Percentiles rank a stretch among this genome's conserved stretches.
phyloP scores from a whole-genome alignment of 345 rosid species.

The Atalantia buxifolia region DNA sequence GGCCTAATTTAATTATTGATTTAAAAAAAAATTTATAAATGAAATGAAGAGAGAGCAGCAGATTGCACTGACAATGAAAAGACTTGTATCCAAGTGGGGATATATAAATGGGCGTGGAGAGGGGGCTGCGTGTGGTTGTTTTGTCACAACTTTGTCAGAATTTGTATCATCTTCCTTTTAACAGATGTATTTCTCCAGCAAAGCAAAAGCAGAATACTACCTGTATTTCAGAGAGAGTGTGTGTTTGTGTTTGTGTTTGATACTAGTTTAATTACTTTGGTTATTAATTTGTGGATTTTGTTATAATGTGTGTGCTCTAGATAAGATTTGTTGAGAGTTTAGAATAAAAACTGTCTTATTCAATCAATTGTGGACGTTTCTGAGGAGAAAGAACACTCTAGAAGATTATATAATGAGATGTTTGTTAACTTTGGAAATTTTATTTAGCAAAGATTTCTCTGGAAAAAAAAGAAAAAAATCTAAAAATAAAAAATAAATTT shows the following conservation, averaged over 20 bases:
- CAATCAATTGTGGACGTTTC: no score
- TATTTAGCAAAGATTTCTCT: no score
- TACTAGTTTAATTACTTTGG: neutral
- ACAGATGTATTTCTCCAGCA: conserved; percentile 18
- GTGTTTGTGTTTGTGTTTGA: neutral
- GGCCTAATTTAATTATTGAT: neutral
- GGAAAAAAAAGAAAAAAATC: no score
- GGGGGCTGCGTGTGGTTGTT: conserved; percentile 24
- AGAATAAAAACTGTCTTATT: no score
- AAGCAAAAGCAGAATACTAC: neutral
- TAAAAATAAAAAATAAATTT: no score
- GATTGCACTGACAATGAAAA: conserved; percentile 30
- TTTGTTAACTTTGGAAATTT: no score
- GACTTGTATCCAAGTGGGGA: conserved; percentile 30
- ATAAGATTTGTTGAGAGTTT: no score
- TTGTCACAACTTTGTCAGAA: conserved; percentile 21
- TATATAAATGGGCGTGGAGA: conserved; percentile 35
- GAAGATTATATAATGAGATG: no score
- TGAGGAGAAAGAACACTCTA: no score
- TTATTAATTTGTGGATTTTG: neutral
- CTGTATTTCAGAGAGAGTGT: neutral
- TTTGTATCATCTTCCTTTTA: conserved; percentile 3
- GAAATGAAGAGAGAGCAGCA: conserved; percentile 11
- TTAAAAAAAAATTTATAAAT: no score
- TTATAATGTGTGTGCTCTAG: neutral